Evolutionary conservation across 768 basidiomycete genomes (phyloP).

Genomic region (Termitomyces sp.): DNA sequence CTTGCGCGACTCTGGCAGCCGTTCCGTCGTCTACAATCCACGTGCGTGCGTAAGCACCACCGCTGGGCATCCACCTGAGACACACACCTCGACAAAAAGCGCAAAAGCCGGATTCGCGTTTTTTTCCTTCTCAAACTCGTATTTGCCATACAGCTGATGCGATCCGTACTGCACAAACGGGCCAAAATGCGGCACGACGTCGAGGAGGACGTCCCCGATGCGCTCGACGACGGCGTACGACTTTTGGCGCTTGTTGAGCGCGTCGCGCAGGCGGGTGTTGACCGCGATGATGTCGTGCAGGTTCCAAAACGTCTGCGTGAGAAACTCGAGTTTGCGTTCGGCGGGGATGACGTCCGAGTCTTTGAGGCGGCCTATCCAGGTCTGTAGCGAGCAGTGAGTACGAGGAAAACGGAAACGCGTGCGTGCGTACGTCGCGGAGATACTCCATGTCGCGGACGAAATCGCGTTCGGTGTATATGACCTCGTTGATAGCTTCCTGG

Average conservation of each 20-base stretch:
- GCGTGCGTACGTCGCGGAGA: conserved; percentile 88
- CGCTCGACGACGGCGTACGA: conserved; percentile 88
- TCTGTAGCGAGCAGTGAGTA: conserved; percentile 33
- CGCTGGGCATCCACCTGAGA: too few relatives aligned
- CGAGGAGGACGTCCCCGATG: conserved; percentile 88
- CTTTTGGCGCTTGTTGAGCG: conserved; percentile 93
- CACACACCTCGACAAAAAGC: conserved; percentile 87
- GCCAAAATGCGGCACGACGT: conserved; percentile 79
- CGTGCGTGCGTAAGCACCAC: too few relatives aligned
- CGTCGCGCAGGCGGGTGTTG: conserved; percentile 88
- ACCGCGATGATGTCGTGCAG: conserved; percentile 89
- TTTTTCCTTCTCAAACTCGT: conserved; percentile 99
- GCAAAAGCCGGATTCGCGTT: conserved; percentile 87
- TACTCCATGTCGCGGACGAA: conserved; percentile 99
- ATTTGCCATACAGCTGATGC: conserved; percentile 97
- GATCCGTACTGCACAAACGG: conserved; percentile 96
- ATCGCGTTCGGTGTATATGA: conserved; percentile 90
- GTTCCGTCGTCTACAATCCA: conserved; percentile 89
- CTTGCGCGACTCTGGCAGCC: conserved; percentile 91
- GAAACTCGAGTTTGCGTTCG: conserved; percentile 74
- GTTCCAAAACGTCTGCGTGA: conserved; percentile 98
- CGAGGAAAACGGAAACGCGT: too few relatives aligned
- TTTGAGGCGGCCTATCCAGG: conserved; percentile 86
- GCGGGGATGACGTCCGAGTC: conserved; percentile 72
- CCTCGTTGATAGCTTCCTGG: conserved; percentile 98